Percentiles rank a stretch among this genome's conserved stretches.
phyloP scores from a whole-genome alignment of 164 flowering plant genomes.

The Liriodendron chinense region DNA sequence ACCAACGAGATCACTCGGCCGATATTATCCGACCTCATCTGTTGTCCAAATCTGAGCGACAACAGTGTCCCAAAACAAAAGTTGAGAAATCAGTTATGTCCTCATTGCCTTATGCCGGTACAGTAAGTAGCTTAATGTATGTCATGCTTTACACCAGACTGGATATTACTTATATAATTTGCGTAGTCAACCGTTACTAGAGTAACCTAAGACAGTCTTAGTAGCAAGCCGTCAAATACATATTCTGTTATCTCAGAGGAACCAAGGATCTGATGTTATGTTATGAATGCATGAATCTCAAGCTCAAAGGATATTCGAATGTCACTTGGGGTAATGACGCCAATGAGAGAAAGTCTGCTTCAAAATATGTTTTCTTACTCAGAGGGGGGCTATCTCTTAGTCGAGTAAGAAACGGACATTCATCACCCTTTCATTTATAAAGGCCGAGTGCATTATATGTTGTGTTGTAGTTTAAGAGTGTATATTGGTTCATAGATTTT shows the following conservation, averaged over 20 bases:
- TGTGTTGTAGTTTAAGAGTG: not conserved
- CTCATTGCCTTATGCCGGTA: too few relatives aligned
- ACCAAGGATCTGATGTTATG: not conserved
- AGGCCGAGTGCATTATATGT: not conserved
- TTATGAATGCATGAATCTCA: not conserved
- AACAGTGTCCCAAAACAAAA: too few relatives aligned
- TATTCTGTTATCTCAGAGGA: not conserved
- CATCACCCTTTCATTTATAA: not conserved
- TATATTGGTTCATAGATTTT: not conserved
- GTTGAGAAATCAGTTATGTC: too few relatives aligned
- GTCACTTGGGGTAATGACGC: not conserved
- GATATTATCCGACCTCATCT: too few relatives aligned
- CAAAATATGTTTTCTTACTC: not conserved
- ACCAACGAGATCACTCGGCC: too few relatives aligned
- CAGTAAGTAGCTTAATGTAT: not conserved
- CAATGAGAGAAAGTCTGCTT: not conserved
- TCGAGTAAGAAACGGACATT: not conserved
- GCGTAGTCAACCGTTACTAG: not conserved
- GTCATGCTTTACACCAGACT: not conserved
- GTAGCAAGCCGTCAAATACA: not conserved
- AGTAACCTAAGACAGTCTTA: not conserved
- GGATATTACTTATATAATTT: not conserved
- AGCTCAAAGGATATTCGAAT: not conserved
- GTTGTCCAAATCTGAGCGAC: too few relatives aligned
- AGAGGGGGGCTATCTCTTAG: not conserved